Conservation (phyloP, 2,329 filamentous ascomycete genomes). For the Rhytidhysteron rufulum region DNA sequence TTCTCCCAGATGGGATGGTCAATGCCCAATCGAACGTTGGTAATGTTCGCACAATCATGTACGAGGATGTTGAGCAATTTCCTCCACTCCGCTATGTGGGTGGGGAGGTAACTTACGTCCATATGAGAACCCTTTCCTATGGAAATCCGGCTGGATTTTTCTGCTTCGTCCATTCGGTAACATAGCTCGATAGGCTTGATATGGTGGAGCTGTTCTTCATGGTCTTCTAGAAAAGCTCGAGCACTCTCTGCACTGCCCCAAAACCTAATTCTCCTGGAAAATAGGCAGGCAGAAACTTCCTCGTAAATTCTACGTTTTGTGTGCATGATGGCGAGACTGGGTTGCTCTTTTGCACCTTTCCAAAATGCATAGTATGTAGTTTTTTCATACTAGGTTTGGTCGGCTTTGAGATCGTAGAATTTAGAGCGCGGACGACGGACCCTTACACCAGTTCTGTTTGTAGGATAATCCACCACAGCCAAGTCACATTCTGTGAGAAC, state of each 20-base stretch:
- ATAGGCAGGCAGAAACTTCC: background rate
- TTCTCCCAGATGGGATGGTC: background rate
- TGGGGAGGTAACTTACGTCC: background rate
- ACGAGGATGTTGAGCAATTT: background rate
- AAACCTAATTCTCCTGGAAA: background rate
- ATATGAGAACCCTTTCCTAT: background rate
- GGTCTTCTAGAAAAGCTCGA: background rate
- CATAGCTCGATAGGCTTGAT: background rate
- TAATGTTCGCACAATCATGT: background rate
- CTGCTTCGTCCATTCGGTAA: background rate
- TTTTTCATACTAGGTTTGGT: background rate
- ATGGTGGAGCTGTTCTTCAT: background rate
- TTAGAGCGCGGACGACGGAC: background rate
- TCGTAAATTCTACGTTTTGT: background rate
- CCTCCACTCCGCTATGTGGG: background rate
- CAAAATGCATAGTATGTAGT: background rate
- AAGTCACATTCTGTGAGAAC: background rate
- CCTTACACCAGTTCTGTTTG: background rate
- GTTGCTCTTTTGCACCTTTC: no score
- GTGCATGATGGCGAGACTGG: background rate
- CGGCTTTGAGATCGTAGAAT: background rate
- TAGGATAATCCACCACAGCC: background rate
- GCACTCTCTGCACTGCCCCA: background rate
- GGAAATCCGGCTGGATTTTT: background rate
- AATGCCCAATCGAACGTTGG: background rate